Base-by-base conservation (phyloP, 305 asterid genomes). In the Rubia peregrina region DNA sequence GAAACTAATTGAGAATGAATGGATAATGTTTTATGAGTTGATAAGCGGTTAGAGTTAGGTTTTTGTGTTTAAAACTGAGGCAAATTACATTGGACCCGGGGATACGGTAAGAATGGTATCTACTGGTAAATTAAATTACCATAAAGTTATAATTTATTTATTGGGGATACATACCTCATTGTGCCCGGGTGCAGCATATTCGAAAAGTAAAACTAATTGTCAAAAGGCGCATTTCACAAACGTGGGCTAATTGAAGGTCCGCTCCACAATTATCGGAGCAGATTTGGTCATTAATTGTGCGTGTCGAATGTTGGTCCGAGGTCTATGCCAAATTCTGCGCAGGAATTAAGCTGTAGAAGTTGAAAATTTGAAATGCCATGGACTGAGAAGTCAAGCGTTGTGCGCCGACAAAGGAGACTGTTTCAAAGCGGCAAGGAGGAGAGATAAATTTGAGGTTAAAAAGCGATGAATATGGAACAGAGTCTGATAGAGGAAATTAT, bases 81-180 rank as follows among this genome's bases (percentile, higher is more conserved):
- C n/a, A n/a, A 1, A 24, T 1, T 1, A 24, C 1, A 1, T 24
- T 0, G 1, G 1, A 24, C 1, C 26, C 1, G 26, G 1, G 1
- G 1, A 1, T 24, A 1, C 26, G 1, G 2, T 3, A 30, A 30
- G 36, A n/a, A n/a, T n/a, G n/a, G n/a, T n/a, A n/a, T n/a, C n/a
- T n/a, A n/a, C n/a, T n/a, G n/a, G n/a, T n/a, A n/a, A n/a, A n/a
- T n/a, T n/a, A n/a, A n/a, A n/a, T n/a, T n/a, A n/a, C n/a, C n/a
- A n/a, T n/a, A n/a, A n/a, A n/a, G n/a, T n/a, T n/a, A n/a, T n/a
- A n/a, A n/a, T n/a, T n/a, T n/a, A n/a, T n/a, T n/a, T n/a, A n/a
- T n/a, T n/a, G n/a, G n/a, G n/a, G n/a, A n/a, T n/a, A n/a, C n/a
- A 24, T 24, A 0, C 0, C 1, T 24, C 1, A 0, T 0, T 1